Evolutionary conservation across 176 grass and related monocot genomes (phyloP), one percentile per base, ranked within the genome.

Genomic region (Zoysia japonica): DNA sequence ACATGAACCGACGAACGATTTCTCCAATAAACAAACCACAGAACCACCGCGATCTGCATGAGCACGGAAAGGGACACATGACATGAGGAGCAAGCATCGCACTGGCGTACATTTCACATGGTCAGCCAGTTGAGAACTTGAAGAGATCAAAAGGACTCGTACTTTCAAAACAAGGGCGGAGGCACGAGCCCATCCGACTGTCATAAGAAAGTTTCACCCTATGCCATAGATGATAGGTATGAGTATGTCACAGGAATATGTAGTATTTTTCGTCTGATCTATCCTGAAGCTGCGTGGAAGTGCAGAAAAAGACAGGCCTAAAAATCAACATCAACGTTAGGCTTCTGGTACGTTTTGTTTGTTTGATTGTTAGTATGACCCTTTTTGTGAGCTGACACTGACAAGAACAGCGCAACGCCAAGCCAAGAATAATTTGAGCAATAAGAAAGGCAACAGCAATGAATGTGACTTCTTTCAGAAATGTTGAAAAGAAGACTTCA

Each of bases 381-480:
- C 28, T 28, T 28, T 28, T 28, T 28, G 44, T 3, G 51, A 70
- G 37, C n/a, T 69, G 65, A 47, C 44, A 42, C 52, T 69, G 86
- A 88, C 15, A 79, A 52, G 38, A 88, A 75, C 86, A 55, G 11
- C n/a, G 5, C 46, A 84, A 79, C 75, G 39, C 5, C 68, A 74
- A 74, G 53, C 44, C 19, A 11, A 28, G 28, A 28, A 28, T 28
- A 44, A 60, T 79, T 28, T 79, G 75, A 15, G 62, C 44, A 79
- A 66, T 48, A 50, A 61, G 16, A 41, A 52, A 65, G 9, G 48
- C 76, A 79, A 67, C 64, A 68, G 10, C 37, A 51, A 79, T 38
- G 69, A 88, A 79, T 47, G 76, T 6, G 75, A 84, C 80, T 40
- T 84, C 17, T 39, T 80, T 88, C 76, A 70, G 75, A 74, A 51